phyloP scores from a whole-genome alignment of 495 filamentous ascomycete genomes.

The Tuber umbilicatum region DNA sequence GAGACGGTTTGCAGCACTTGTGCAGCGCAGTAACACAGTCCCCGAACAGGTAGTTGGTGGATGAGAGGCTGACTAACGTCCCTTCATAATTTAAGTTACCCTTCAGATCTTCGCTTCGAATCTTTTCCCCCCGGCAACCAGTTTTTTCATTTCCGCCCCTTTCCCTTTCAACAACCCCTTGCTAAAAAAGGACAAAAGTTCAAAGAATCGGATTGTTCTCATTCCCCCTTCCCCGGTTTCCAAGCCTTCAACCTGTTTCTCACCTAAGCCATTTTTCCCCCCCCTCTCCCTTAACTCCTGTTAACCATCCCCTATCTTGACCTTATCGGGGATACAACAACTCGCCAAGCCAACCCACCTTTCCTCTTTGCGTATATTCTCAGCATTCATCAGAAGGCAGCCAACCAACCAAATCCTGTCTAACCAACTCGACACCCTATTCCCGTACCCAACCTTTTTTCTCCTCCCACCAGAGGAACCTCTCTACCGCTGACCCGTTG shows the following conservation, averaged over 20 bases:
- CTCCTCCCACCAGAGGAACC: constrained; percentile 2
- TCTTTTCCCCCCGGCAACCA: not conserved
- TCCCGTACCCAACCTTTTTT: constrained; percentile 25
- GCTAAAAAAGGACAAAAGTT: not conserved
- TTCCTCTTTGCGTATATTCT: constrained; percentile 11
- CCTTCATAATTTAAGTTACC: no score
- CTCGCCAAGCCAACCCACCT: constrained; percentile 27
- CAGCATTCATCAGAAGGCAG: not conserved
- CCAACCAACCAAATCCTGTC: constrained; percentile 32
- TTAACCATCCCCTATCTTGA: constrained; percentile 11
- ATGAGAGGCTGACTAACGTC: not conserved
- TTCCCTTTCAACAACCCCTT: not conserved
- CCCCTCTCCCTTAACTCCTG: not conserved
- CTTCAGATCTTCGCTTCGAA: not conserved
- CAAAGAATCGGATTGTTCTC: constrained; percentile 5
- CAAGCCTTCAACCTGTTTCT: not conserved
- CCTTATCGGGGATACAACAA: constrained; percentile 10
- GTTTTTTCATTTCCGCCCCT: not conserved
- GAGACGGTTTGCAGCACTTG: not conserved
- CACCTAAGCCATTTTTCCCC: not conserved
- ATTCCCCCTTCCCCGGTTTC: not conserved
- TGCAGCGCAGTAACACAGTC: no score
- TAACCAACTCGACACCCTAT: constrained; percentile 14
- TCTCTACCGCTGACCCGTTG: constrained; percentile 1
- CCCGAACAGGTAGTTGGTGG: not conserved